Evolutionary conservation across 345 rosid genomes (phyloP).

Genomic region (Fremontodendron californicum): DNA sequence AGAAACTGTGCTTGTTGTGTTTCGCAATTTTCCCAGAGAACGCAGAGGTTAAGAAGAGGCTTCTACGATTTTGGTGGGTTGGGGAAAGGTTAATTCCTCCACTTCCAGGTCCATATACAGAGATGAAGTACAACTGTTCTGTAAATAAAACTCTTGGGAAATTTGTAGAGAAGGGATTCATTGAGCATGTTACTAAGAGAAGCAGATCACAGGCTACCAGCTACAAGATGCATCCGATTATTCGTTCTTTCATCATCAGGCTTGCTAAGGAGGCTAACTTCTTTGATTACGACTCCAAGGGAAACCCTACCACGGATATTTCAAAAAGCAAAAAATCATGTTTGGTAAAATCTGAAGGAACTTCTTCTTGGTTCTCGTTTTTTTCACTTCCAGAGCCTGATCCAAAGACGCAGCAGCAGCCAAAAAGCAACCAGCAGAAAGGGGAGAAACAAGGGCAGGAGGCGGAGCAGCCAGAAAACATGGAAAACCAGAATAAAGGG

Average conservation of each 20-base stretch:
- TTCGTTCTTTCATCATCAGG: too few relatives aligned
- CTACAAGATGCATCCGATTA: too few relatives aligned
- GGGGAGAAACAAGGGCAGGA: not conserved
- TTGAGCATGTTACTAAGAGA: conserved; percentile 30
- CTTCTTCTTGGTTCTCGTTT: not conserved
- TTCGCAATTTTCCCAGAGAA: conserved; percentile 47
- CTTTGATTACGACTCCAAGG: too few relatives aligned
- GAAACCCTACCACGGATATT: too few relatives aligned
- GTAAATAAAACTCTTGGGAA: not conserved
- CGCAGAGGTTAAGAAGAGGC: conserved; percentile 37
- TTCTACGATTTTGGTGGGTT: conserved; percentile 49
- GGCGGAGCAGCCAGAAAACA: not conserved
- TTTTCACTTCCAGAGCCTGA: not conserved
- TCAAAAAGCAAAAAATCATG: too few relatives aligned
- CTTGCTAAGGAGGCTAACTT: too few relatives aligned
- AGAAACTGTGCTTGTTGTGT: conserved; percentile 29
- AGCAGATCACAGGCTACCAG: conserved; percentile 15
- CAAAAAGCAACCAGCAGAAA: not conserved
- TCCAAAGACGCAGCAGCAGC: not conserved
- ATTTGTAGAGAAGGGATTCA: conserved; percentile 20
- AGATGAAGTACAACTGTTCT: too few relatives aligned
- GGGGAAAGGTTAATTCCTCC: conserved; percentile 30
- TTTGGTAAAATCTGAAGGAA: conserved; percentile 10
- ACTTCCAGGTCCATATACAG: not conserved
- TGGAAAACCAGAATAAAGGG: too few relatives aligned